Base-by-base conservation (phyloP, 352 stramenopile species). In the Globisporangium spinosum region DNA sequence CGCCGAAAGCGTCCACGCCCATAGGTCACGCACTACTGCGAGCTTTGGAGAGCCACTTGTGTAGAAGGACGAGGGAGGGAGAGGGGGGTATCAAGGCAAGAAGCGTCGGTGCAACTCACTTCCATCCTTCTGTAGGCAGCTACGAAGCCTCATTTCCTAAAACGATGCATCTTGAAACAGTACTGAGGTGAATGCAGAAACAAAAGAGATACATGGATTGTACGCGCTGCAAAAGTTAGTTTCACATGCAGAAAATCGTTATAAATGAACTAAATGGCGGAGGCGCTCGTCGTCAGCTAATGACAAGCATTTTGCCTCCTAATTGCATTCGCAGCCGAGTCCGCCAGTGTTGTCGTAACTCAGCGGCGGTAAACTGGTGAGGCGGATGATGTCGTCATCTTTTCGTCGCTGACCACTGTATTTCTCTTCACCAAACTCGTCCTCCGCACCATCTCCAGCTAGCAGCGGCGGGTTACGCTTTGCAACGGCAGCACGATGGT, bases 1-100 rank as follows among this genome's bases (percentile, higher is more conserved):
- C 84, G 85, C 43, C 83, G 85, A 67, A 93, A 93, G 72, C 85
- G 85, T 43, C 83, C 85, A 2, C 81, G 82, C 3, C 82, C 70
- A 58, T 92, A 78, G 58, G 29, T 25, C 8, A 35, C 12, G 29
- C 3, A 17, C 25, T 9, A 15, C 3, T 20, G 29, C 6, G 20
- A 61, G 3, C 27, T 45, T 57, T 40, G 25, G n/a, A 59, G 25
- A 45, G 17, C 15, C 17, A 13, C 6, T 9, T 43, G 29, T 29
- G 34, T 12, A 32, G 4, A 32, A 32, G 4, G 29, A 32, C 3
- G 29, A 32, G 27, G 65, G n/a, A 45, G 15, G 32, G 2, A 8
- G n/a, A 20, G 27, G 34, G 12, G 34, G 9, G n/a, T 13, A 43
- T 49, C 15, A 22, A 51, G 43, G 12, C 43, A 49, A 49, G 40